A percentile compares a stretch with the other conserved stretches of the same genome.
Conservation (phyloP, 805 yeast species). For the Sugiyamaella mastotermitis region DNA sequence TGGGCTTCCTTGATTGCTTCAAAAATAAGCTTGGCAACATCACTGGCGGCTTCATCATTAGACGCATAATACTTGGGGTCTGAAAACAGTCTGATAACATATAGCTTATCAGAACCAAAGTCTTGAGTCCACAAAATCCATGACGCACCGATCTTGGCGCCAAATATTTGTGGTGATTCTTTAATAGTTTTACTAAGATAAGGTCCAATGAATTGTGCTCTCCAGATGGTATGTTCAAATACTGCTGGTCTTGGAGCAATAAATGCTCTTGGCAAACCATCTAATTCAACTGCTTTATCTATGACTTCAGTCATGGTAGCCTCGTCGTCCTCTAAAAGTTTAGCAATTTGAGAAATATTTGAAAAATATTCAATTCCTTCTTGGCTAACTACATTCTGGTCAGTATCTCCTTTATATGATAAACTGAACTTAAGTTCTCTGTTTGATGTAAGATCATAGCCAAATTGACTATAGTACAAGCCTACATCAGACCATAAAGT, state of each 20-base stretch:
- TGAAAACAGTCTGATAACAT: conserved; percentile 17
- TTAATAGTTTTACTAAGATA: conserved; percentile 7
- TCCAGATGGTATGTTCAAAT: conserved; percentile 17
- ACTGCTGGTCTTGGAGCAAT: conserved; percentile 16
- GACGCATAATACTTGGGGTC: conserved; percentile 6
- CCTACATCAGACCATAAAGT: conserved; percentile 71
- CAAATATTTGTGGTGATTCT: conserved; percentile 20
- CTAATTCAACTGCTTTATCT: conserved; percentile 17
- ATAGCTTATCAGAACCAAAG: conserved; percentile 18
- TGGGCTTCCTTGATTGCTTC: conserved; percentile 30
- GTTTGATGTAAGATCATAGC: conserved; percentile 29
- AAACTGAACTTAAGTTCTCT: conserved; percentile 13
- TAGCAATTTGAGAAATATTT: conserved; percentile 1
- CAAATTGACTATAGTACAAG: conserved; percentile 56
- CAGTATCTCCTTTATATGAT: neutral
- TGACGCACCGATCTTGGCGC: conserved; percentile 19
- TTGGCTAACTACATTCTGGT: neutral
- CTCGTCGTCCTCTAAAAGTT: conserved; percentile 9
- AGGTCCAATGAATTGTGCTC: conserved; percentile 21
- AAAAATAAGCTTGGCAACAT: conserved; percentile 25
- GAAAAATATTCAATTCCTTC: neutral
- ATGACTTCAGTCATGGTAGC: conserved; percentile 3
- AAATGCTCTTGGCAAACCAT: conserved; percentile 19
- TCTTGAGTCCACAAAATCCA: conserved; percentile 28
- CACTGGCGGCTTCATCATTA: conserved; percentile 24